A percentile compares a stretch with the other conserved stretches of the same genome.
These are phyloP conservation scores for Moesziomyces parantarcticus DNA, from an alignment of 1,284 basidiomycete species.

Conservation along the genomic window DNA sequence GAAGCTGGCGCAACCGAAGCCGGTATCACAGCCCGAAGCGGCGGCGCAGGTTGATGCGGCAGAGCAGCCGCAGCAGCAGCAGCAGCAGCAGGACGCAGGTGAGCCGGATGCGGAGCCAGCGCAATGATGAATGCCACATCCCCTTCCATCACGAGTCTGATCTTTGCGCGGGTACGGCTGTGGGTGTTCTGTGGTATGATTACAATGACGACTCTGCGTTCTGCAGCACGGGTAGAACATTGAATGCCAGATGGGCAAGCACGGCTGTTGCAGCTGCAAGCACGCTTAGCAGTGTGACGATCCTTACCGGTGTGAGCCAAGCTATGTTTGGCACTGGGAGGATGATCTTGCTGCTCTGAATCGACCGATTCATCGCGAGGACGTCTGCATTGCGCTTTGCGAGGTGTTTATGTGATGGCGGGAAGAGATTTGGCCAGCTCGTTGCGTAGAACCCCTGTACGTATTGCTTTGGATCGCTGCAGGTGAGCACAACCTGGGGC, in stretches of 20 bases:
- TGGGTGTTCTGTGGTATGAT: too few species aligned
- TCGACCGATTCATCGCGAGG: not conserved
- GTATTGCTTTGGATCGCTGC: not conserved
- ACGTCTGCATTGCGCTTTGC: not conserved
- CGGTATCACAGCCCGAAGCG: not conserved
- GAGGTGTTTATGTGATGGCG: conserved; percentile 19
- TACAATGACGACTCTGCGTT: too few species aligned
- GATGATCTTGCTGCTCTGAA: not conserved
- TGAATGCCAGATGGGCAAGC: too few species aligned
- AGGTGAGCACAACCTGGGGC: conserved; percentile 18
- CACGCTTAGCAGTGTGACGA: too few species aligned
- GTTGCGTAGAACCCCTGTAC: conserved; percentile 10
- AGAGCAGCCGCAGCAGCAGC: not conserved
- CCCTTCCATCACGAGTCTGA: too few species aligned
- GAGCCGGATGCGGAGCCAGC: not conserved
- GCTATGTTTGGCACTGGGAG: conserved; percentile 6
- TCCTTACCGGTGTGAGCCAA: too few species aligned
- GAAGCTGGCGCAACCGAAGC: conserved; percentile 7
- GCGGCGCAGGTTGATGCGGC: too few species aligned
- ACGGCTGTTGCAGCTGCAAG: too few species aligned
- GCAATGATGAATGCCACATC: too few species aligned
- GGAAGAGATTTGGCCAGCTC: conserved; percentile 8
- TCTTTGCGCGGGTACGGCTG: too few species aligned
- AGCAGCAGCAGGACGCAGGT: not conserved
- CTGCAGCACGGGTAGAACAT: too few species aligned